These are phyloP conservation scores for Saccharomycopsis schoenii DNA, from an alignment of 805 yeast genomes.

Conservation along the genomic window DNA sequence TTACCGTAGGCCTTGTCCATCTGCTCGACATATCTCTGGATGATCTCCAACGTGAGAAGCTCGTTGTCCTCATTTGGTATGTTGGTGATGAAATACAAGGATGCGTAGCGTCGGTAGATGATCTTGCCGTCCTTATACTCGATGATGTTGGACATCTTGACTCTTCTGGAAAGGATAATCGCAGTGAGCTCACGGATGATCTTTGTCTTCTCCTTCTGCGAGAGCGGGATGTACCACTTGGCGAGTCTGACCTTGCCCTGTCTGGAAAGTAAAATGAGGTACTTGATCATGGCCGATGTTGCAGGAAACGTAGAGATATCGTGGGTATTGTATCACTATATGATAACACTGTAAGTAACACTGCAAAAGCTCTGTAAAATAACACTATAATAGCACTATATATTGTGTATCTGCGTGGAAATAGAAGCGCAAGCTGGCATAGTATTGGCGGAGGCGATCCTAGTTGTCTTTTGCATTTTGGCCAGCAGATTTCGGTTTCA, in stretches of 20 bases:
- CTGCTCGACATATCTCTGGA: slow-evolving; percentile 91
- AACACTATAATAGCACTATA: no score
- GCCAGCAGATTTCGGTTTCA: no score
- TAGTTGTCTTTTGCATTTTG: no score
- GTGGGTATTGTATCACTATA: no score
- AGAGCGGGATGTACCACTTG: slow-evolving; percentile 82
- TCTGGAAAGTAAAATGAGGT: slow-evolving; percentile 71
- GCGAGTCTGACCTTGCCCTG: slow-evolving; percentile 92
- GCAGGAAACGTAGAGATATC: no score
- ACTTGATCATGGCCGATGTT: slow-evolving; percentile 53
- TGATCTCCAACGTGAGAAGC: slow-evolving; percentile 69
- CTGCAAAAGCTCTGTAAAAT: no score
- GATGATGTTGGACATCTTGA: slow-evolving; percentile 91
- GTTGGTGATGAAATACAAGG: slow-evolving; percentile 82
- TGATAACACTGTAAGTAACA: no score
- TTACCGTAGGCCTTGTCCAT: slow-evolving; percentile 95
- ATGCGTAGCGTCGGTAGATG: slow-evolving; percentile 87
- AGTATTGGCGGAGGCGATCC: no score
- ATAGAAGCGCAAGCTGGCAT: no score
- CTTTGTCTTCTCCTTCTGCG: slow-evolving; percentile 79
- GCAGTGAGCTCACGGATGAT: slow-evolving; percentile 82
- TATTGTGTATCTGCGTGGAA: no score
- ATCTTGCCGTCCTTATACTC: slow-evolving; percentile 76
- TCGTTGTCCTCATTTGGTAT: slow-evolving; percentile 81
- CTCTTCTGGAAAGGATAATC: slow-evolving; percentile 70